Percentiles rank a stretch among this genome's conserved stretches.
These are phyloP conservation scores for Jasminum sambac DNA, from an alignment of 257 asterid species.

Conservation along the genomic window DNA sequence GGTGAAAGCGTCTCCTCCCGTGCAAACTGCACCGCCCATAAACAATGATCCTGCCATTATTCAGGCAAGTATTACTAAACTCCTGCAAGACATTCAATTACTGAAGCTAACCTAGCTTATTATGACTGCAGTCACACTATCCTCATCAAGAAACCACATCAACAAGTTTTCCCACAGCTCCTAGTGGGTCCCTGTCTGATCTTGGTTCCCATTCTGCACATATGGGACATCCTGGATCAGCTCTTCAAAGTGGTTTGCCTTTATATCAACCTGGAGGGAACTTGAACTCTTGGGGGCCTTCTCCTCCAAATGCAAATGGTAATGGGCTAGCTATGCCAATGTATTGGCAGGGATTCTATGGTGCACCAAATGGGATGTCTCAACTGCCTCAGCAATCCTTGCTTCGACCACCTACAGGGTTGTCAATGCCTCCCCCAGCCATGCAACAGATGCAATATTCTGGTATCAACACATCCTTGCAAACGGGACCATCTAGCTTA, in stretches of 20 bases:
- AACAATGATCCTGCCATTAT: constrained; percentile 94
- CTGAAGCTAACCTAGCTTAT: constrained; percentile 25
- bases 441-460: constrained; percentile 85
- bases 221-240: constrained; percentile 61
- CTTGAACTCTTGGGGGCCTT: constrained; percentile 82
- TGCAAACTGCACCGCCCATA: constrained; percentile 59
- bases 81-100: constrained; percentile 11
- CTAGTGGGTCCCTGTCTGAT: constrained; percentile 52
- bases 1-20: constrained; percentile 90
- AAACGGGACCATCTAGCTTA: constrained; percentile 43
- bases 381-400: constrained; percentile 79
- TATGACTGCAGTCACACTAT: constrained; percentile 81
- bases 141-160: constrained; percentile 64
- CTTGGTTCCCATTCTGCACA: constrained; percentile 62
- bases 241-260: constrained; percentile 68
- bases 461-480: constrained; percentile 59
- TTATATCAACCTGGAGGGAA: constrained; percentile 91
- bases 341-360: constrained; percentile 96
- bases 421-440: constrained; percentile 70
- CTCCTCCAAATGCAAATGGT: constrained; percentile 72
- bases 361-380: constrained; percentile 73
- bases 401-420: constrained; percentile 81
- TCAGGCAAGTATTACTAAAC: constrained; percentile 57
- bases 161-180: constrained; percentile 64
- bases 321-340: constrained; percentile 80